A percentile compares a stretch with the other conserved stretches of the same genome.
Evolutionary conservation across 192 early-diverging fungal genomes (phyloP).

Genomic region (Backusella circina): DNA sequence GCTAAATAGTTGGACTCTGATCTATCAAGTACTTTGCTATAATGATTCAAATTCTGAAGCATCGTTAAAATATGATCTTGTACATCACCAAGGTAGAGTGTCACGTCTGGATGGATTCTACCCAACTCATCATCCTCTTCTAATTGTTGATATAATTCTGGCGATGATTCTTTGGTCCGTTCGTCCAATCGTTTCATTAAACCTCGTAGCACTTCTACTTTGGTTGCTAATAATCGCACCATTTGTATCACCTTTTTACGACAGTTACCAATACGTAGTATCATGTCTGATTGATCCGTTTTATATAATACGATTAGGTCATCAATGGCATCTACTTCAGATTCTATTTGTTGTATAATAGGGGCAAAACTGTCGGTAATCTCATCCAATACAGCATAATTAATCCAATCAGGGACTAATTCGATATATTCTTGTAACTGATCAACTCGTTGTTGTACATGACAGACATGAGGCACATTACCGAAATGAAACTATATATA

Average conservation of each 20-base stretch:
- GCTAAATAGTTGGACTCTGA: slow-evolving; percentile 78
- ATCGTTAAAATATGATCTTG: slow-evolving; percentile 76
- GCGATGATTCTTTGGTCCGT: neutral
- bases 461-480: slow-evolving; percentile 44
- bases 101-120: slow-evolving; percentile 48
- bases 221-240: slow-evolving; percentile 59
- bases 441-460: slow-evolving; percentile 57
- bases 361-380: slow-evolving; percentile 73
- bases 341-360: slow-evolving; percentile 59
- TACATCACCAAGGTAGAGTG: slow-evolving; percentile 78
- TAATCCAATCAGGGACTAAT: slow-evolving; percentile 59
- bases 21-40: slow-evolving; percentile 65
- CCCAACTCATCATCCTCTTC: neutral
- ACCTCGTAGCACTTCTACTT: slow-evolving; percentile 65
- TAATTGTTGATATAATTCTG: neutral
- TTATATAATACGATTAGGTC: slow-evolving; percentile 60
- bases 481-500: slow-evolving; percentile 56
- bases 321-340: slow-evolving; percentile 72
- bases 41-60: slow-evolving; percentile 74
- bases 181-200: slow-evolving; percentile 58
- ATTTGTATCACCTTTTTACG: slow-evolving; percentile 71
- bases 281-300: slow-evolving; percentile 54
- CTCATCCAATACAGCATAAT: slow-evolving; percentile 74
- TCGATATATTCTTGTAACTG: slow-evolving; percentile 42
- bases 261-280: slow-evolving; percentile 63